Evolutionary conservation across 163 green algal genomes (phyloP).

Genomic region (Scenedesmus sp.): DNA sequence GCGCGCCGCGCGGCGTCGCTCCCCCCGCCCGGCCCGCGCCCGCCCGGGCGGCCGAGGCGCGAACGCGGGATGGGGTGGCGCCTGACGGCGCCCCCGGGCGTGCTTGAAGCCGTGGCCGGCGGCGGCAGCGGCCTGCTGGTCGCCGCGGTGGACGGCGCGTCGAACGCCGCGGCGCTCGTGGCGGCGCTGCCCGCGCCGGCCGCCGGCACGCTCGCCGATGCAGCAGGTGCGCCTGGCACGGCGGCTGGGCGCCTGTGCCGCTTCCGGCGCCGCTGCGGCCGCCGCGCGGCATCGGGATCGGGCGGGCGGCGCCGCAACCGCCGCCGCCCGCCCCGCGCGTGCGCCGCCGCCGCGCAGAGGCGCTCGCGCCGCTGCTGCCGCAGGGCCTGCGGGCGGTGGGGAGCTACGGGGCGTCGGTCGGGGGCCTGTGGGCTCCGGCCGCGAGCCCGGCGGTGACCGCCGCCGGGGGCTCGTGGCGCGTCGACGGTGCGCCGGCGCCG

Average conservation of each 20-base stretch:
- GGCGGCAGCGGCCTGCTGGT: conserved; percentile 36
- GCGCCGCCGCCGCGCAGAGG: background rate
- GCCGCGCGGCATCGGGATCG: too few species aligned
- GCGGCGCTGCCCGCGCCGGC: conserved; percentile 4
- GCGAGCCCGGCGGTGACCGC: background rate
- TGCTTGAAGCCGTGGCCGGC: too few species aligned
- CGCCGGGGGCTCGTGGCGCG: background rate
- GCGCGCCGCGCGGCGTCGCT: too few species aligned
- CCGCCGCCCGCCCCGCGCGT: too few species aligned
- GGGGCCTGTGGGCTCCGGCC: background rate
- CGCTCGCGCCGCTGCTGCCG: conserved; percentile 20
- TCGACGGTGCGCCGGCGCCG: background rate
- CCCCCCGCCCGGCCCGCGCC: too few species aligned
- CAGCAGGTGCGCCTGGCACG: conserved; percentile 23
- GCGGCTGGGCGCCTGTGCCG: too few species aligned
- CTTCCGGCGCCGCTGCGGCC: background rate
- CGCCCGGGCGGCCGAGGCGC: too few species aligned
- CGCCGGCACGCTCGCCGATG: background rate
- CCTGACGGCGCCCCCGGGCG: too few species aligned
- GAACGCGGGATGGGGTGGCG: too few species aligned
- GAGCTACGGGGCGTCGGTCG: too few species aligned
- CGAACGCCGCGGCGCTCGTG: background rate
- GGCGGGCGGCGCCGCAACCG: too few species aligned
- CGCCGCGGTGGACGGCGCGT: conserved; percentile 3
- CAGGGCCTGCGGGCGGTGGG: conserved; percentile 26